phyloP scores from a whole-genome alignment of 441 rosid species.

The Corymbia calophylla region DNA sequence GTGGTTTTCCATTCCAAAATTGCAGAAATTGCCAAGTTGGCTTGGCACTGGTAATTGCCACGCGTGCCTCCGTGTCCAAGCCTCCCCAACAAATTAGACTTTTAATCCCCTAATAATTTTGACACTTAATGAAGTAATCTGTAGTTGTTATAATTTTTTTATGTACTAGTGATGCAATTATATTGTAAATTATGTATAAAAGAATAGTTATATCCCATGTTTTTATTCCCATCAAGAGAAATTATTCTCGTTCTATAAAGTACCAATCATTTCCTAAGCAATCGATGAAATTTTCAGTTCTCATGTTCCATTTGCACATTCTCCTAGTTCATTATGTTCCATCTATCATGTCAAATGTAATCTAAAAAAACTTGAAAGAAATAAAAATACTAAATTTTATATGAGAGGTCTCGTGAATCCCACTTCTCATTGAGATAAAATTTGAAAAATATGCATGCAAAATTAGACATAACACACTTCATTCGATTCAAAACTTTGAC shows the following conservation, averaged over 20 bases:
- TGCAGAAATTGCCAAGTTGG: background rate
- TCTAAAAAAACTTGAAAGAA: background rate
- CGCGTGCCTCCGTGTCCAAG: background rate
- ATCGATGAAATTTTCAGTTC: background rate
- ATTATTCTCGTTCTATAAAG: background rate
- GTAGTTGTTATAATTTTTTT: background rate
- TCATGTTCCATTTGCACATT: background rate
- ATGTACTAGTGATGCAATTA: background rate
- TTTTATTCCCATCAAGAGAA: background rate
- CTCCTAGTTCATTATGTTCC: background rate
- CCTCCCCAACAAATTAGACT: background rate
- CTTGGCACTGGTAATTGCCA: background rate
- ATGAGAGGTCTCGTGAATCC: background rate
- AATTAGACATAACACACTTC: background rate
- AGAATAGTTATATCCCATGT: background rate
- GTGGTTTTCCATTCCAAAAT: background rate
- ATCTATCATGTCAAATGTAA: no score
- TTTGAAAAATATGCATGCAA: background rate
- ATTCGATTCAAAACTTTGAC: accelerated
- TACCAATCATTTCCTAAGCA: background rate
- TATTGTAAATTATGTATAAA: background rate
- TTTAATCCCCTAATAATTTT: background rate
- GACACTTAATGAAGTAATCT: background rate
- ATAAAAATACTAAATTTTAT: background rate
- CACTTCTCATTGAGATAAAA: background rate